A percentile compares a stretch with the other conserved stretches of the same genome.
Evolutionary conservation across 768 basidiomycete genomes (phyloP).

Genomic region (Leucosporidium scottii): DNA sequence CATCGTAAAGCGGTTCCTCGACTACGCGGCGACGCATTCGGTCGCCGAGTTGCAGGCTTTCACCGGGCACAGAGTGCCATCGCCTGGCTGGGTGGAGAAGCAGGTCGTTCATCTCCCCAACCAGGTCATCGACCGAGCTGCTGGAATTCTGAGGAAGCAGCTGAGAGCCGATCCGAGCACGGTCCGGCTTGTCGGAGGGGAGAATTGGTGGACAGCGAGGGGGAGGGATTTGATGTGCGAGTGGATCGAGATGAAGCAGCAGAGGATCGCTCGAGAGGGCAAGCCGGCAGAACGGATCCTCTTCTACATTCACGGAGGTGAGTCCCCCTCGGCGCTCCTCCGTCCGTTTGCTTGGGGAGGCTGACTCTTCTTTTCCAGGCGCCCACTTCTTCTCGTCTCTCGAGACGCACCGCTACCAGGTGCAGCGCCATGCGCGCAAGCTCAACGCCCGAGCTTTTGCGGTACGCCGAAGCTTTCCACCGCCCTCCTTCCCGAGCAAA

Average conservation of each 20-base stretch:
- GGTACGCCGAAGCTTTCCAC: neutral
- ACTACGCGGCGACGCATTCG: slow-evolving; percentile 41
- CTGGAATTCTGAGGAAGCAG: slow-evolving; percentile 38
- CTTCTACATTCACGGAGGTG: slow-evolving; percentile 43
- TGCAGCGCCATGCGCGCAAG: slow-evolving; percentile 43
- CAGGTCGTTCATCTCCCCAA: slow-evolving; percentile 39
- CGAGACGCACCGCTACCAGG: slow-evolving; percentile 44
- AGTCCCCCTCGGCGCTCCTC: neutral
- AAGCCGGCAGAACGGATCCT: slow-evolving; percentile 38
- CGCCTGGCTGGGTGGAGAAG: slow-evolving; percentile 41
- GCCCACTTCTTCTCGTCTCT: slow-evolving; percentile 44
- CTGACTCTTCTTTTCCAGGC: slow-evolving; percentile 37
- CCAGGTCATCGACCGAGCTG: slow-evolving; percentile 36
- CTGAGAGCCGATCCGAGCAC: slow-evolving; percentile 38
- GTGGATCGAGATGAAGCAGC: slow-evolving; percentile 46
- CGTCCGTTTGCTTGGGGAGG: neutral
- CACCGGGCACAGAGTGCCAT: slow-evolving; percentile 34
- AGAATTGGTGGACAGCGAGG: slow-evolving; percentile 42
- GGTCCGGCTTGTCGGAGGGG: slow-evolving; percentile 40
- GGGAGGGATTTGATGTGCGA: slow-evolving; percentile 41
- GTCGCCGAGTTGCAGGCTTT: slow-evolving; percentile 43
- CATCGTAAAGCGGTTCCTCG: slow-evolving; percentile 41
- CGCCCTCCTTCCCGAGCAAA: neutral
- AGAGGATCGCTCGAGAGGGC: slow-evolving; percentile 35
- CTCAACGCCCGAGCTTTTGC: slow-evolving; percentile 43